These are phyloP conservation scores for Erodium chrysanthum DNA, from an alignment of 441 rosid genomes.

Conservation along the genomic window DNA sequence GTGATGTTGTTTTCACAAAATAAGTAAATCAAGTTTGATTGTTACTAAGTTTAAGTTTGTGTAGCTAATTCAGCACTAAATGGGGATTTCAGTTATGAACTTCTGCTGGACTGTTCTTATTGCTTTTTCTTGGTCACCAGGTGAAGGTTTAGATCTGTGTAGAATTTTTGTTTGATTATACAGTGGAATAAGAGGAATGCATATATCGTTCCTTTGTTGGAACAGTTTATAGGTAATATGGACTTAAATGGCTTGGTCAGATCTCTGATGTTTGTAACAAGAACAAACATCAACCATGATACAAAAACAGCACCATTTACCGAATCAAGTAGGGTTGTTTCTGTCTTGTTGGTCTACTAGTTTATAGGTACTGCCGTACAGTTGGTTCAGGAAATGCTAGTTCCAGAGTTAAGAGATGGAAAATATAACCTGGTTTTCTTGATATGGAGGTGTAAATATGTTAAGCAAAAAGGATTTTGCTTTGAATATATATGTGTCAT, in stretches of 20 bases:
- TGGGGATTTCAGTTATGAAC: not conserved
- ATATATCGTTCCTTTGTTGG: not conserved
- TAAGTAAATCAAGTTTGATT: not conserved
- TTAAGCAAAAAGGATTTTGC: not conserved
- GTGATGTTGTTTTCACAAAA: not conserved
- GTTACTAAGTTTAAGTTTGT: not conserved
- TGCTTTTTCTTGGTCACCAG: not conserved
- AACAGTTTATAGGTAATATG: not conserved
- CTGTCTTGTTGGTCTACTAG: not conserved
- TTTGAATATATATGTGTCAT: not conserved
- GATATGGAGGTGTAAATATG: not conserved
- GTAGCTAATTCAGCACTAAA: not conserved
- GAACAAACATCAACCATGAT: not conserved
- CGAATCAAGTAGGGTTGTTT: not conserved
- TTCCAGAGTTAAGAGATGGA: not conserved
- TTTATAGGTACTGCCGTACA: not conserved
- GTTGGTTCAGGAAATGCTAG: not conserved
- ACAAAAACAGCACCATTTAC: not conserved
- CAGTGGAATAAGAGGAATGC: conserved; percentile 8
- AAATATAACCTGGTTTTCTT: not conserved
- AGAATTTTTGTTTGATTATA: conserved; percentile 13
- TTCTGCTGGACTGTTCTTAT: not conserved
- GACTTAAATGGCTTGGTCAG: not conserved
- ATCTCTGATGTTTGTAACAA: not conserved
- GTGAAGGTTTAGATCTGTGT: conserved; percentile 15